Conservation (phyloP, 2,329 filamentous ascomycete species). For the Bipolaris sorokiniana region DNA sequence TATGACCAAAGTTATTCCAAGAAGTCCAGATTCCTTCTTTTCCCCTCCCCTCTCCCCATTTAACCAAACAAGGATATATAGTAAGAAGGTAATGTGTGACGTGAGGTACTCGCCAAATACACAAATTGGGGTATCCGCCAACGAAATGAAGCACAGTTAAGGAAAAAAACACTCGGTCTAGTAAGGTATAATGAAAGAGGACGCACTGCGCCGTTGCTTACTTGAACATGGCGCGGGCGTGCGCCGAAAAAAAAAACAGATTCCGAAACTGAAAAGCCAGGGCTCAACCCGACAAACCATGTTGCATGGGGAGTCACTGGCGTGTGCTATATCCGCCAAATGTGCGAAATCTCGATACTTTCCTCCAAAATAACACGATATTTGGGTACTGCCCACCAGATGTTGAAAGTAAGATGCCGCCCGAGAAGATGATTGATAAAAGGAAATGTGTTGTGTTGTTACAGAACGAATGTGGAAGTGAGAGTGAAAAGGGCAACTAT, state of each 20-base stretch:
- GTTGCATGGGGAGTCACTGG: slow-evolving; percentile 12
- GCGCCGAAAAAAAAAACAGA: slow-evolving; percentile 16
- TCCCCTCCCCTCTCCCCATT: slow-evolving; percentile 8
- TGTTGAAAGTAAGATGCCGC: slow-evolving; percentile 33
- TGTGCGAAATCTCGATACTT: slow-evolving; percentile 21
- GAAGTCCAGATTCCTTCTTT: slow-evolving; percentile 11
- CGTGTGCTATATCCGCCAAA: slow-evolving; percentile 5
- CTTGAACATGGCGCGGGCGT: slow-evolving; percentile 20
- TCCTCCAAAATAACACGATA: slow-evolving; percentile 24
- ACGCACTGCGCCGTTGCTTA: slow-evolving; percentile 19
- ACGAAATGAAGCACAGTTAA: slow-evolving; percentile 34
- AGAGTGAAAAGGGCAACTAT: slow-evolving; percentile 20
- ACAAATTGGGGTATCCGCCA: slow-evolving; percentile 46
- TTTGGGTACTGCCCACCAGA: slow-evolving; percentile 17
- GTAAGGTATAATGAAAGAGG: slow-evolving; percentile 37
- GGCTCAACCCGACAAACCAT: slow-evolving; percentile 15
- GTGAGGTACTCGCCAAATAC: slow-evolving; percentile 43
- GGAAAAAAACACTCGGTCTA: slow-evolving; percentile 37
- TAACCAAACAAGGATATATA: slow-evolving; percentile 28
- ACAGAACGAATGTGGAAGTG: no score
- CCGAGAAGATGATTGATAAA: slow-evolving; percentile 31
- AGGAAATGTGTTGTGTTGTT: slow-evolving; percentile 14
- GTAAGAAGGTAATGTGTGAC: slow-evolving; percentile 20
- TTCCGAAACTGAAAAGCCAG: slow-evolving; percentile 23
- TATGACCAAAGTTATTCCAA: slow-evolving; percentile 18